Conservation (phyloP, 257 asterid genomes). For the Solanum neorickii region DNA sequence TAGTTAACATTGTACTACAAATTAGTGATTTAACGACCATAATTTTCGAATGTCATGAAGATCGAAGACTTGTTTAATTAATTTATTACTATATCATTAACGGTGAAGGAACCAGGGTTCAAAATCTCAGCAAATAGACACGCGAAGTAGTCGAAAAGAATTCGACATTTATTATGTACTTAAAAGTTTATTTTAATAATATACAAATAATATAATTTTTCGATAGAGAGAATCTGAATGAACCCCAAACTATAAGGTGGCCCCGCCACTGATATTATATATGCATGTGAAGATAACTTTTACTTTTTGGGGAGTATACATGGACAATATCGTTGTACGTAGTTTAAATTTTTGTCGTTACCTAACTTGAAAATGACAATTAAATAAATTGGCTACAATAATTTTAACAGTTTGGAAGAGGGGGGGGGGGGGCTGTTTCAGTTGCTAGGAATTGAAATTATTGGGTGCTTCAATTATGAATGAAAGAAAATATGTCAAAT, state of each 20-base stretch:
- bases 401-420: neutral
- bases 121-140: no score
- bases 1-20: neutral
- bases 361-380: neutral
- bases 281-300: neutral
- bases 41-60: neutral
- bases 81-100: neutral
- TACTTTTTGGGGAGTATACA: neutral
- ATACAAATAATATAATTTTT: no score
- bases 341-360: neutral
- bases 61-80: neutral
- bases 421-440: neutral
- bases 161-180: no score
- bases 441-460: neutral
- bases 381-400: neutral
- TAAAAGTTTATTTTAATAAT: no score
- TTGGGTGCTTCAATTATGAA: neutral
- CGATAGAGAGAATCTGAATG: fast-evolving
- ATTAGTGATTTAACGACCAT: neutral
- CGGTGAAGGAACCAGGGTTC: no score
- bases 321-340: neutral
- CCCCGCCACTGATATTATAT: neutral
- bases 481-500: neutral
- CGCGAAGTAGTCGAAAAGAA: no score
- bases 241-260: no score